Conservation (phyloP, 139 green algal species). For the Micractinium conductrix region DNA sequence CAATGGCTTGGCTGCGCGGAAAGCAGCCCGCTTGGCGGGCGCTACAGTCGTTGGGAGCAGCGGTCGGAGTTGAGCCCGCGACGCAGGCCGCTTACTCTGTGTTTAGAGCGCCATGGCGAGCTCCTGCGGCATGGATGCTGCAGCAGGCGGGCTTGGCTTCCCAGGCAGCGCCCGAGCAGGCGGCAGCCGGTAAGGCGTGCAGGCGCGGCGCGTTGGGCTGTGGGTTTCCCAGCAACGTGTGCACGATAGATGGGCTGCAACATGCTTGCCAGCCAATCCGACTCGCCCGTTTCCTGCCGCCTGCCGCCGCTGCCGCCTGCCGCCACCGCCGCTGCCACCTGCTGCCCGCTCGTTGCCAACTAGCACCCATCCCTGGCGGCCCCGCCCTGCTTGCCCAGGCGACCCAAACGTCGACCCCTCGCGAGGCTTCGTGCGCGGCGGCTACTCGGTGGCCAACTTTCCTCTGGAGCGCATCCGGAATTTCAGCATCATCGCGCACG, state of each 20-base stretch:
- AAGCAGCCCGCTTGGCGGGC: too few relatives aligned
- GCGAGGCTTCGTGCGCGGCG: slow-evolving; percentile 35
- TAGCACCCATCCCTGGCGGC: neutral
- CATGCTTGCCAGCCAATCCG: too few relatives aligned
- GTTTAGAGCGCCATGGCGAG: neutral
- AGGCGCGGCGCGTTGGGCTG: too few relatives aligned
- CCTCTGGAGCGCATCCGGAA: slow-evolving; percentile 72
- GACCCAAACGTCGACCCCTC: neutral
- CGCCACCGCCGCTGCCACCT: neutral
- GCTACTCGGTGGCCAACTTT: slow-evolving; percentile 41
- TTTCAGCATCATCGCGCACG: slow-evolving; percentile 90
- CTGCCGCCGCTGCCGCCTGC: neutral
- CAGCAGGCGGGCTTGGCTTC: neutral
- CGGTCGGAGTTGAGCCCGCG: too few relatives aligned
- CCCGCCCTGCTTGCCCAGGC: neutral
- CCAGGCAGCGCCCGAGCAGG: neutral
- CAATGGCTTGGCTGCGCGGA: too few relatives aligned
- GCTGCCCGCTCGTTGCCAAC: neutral
- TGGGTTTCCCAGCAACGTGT: too few relatives aligned
- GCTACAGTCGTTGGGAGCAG: too few relatives aligned
- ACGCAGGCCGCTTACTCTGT: slow-evolving; percentile 9
- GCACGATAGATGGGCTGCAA: too few relatives aligned
- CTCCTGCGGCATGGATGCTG: neutral
- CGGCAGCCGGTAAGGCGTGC: too few relatives aligned
- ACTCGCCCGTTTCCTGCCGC: neutral